These are phyloP conservation scores for Xeromyces bisporus DNA, from an alignment of 495 filamentous ascomycete genomes.

Conservation along the genomic window DNA sequence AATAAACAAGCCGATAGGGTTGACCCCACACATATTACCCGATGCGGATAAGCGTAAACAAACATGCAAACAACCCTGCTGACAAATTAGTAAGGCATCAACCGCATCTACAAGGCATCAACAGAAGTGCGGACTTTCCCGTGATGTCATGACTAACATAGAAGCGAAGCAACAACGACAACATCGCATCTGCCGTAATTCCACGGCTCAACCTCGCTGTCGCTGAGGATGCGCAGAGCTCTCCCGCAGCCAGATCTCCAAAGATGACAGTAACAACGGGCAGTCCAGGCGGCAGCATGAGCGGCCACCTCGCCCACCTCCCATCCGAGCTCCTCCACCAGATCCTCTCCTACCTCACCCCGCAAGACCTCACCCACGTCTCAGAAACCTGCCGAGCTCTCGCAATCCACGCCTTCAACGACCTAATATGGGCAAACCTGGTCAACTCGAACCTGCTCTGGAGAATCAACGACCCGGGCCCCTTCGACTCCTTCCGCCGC, in stretches of 20 bases:
- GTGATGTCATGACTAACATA: too few species aligned
- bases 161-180: too few species aligned
- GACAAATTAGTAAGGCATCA: too few species aligned
- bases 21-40: constrained; percentile 1
- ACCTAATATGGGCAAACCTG: constrained; percentile 44
- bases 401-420: constrained; percentile 31
- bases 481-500: constrained; percentile 43
- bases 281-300: too few species aligned
- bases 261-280: constrained; percentile 1
- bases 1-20: not conserved
- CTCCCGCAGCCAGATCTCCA: not conserved
- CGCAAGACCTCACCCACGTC: constrained; percentile 36
- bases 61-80: too few species aligned
- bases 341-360: constrained; percentile 43
- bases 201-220: too few species aligned
- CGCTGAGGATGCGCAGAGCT: too few species aligned
- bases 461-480: constrained; percentile 27
- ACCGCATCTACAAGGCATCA: too few species aligned
- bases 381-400: constrained; percentile 39
- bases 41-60: constrained; percentile 16
- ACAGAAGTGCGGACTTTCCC: too few species aligned
- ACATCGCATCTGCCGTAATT: too few species aligned
- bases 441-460: constrained; percentile 46
- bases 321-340: constrained; percentile 46
- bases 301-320: constrained; percentile 29